Evolutionary conservation across 495 filamentous ascomycete species (phyloP).

Genomic region (Penicillium canariense): DNA sequence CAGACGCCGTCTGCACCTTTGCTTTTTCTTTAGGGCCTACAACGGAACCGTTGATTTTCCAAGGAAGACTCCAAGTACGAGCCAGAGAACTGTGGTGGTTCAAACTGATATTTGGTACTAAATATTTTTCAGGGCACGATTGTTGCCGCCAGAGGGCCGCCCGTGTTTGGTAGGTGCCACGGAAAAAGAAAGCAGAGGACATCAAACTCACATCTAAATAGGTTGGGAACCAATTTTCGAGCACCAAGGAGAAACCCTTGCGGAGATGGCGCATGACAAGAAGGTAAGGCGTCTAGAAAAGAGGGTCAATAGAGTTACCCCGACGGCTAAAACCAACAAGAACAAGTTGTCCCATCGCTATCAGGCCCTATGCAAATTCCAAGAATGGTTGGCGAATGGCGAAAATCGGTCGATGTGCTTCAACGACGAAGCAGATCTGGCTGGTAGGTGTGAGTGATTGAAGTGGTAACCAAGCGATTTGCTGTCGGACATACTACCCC

Average conservation of each 20-base stretch:
- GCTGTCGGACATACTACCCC: too few species aligned
- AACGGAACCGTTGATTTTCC: constrained; percentile 73
- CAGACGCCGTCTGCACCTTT: constrained; percentile 88
- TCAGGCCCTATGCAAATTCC: constrained; percentile 73
- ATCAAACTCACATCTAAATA: constrained; percentile 34
- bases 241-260: constrained; percentile 82
- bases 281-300: constrained; percentile 57
- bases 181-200: neutral
- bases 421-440: neutral
- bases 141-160: constrained; percentile 48
- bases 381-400: constrained; percentile 60
- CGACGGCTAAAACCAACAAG: constrained; percentile 23
- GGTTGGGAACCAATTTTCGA: constrained; percentile 93
- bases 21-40: constrained; percentile 77
- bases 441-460: neutral
- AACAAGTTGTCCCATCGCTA: constrained; percentile 82
- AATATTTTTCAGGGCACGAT: constrained; percentile 49
- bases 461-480: neutral
- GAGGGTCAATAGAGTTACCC: constrained; percentile 13
- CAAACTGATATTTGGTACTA: neutral
- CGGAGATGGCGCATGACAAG: constrained; percentile 81
- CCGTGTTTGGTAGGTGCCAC: constrained; percentile 58
- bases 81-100: neutral
- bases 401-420: neutral
- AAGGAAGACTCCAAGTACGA: constrained; percentile 61